phyloP scores from a whole-genome alignment of 2,329 filamentous ascomycete species.

The Microdochium bolleyi region DNA sequence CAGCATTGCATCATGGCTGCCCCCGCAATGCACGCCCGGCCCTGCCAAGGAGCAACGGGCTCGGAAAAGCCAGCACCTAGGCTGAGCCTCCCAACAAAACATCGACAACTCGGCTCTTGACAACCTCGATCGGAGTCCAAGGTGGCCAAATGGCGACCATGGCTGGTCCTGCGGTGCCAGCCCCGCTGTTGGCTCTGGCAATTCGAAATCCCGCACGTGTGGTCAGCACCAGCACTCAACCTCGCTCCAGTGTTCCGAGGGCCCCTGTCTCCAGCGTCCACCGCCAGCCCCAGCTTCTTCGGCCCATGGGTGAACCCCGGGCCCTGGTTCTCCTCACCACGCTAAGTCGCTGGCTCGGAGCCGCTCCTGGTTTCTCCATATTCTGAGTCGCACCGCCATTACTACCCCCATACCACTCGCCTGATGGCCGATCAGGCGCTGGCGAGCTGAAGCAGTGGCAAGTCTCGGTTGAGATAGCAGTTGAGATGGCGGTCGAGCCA shows the following conservation, averaged over 20 bases:
- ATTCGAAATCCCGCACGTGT: neutral
- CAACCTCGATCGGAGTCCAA: neutral
- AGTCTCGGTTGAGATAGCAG: too few species aligned
- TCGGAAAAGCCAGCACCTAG: too few species aligned
- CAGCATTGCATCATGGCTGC: neutral
- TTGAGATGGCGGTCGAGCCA: too few species aligned
- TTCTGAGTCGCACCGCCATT: too few species aligned
- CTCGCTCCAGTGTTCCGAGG: neutral
- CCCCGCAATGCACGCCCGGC: too few species aligned
- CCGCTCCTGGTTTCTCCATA: neutral
- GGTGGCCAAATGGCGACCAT: neutral
- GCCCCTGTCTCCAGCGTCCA: neutral
- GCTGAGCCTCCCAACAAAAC: neutral
- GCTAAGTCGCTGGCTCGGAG: neutral
- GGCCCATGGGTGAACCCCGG: neutral
- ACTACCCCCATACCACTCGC: too few species aligned
- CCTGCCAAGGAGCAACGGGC: too few species aligned
- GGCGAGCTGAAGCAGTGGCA: too few species aligned
- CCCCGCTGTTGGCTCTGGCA: neutral
- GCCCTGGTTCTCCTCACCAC: neutral
- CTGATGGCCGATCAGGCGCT: too few species aligned
- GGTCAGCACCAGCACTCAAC: neutral
- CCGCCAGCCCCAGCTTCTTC: neutral
- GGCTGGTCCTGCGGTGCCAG: neutral
- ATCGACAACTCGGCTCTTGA: neutral